Base-by-base conservation (phyloP, 2,329 filamentous ascomycete species). In the Ascochyta lentis region DNA sequence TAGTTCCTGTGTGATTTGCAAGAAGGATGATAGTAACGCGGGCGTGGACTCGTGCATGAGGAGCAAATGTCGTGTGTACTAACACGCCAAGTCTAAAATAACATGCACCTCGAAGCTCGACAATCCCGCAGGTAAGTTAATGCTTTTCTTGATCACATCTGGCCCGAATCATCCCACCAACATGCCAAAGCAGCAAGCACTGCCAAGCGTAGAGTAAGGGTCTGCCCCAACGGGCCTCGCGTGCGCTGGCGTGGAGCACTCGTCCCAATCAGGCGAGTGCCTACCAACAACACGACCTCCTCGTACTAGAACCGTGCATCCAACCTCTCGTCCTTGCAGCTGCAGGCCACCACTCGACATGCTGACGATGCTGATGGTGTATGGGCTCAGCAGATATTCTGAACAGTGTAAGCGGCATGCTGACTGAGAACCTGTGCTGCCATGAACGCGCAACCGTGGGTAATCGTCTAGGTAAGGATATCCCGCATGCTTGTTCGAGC, bases 221-320 rank as follows among this genome's bases (percentile, higher is more conserved):
- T 29, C 47, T 38, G 53, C 53, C 31, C 24, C 38, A 56, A 56
- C 48, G 53, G 53, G 42, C 39, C 37, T 51, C 47, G 53, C 53
- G 47, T 42, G 53, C 42, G 43, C 26, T 31, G 48, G 53, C 53
- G 31, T 50, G 41, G 40, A 50, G 37, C 19, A 29, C 24, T 33
- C 23, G 43, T 43, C 41, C 53, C 26, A 22, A 43, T 42, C 38
- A 37, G 48, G 47, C 47, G 29, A 33, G 37, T 26, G 4, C 47
- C 41, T 43, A 51, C 19, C 19, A 19, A 19, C 19, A 19, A 19
- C 19, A 19, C 19, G 19, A 19, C 19, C 19, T 19, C 19, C 19
- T 19, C 19, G 19, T 19, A 19, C 29, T 23, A 50, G 34, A 15
- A 27, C 22, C 23, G 37, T 34, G 51, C 45, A 47, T 38, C 34